Evolutionary conservation across 108 stramenopile species (phyloP), one percentile per base, ranked within the genome.

Genomic region (Fragilariopsis cylindrus): DNA sequence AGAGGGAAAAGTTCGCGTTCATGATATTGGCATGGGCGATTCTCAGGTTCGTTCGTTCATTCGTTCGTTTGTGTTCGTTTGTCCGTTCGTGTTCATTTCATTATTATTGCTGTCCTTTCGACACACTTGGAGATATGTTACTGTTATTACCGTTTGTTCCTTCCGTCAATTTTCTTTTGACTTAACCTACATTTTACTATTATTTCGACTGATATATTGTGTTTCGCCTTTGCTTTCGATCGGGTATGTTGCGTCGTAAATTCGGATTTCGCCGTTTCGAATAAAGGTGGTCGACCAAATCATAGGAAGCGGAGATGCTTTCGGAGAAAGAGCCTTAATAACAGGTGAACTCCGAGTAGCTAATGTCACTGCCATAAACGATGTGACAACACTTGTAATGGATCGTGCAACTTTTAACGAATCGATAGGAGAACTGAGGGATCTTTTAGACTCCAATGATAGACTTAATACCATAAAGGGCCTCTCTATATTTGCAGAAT

Each of bases 321-420:
- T 97, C 79, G 97, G 97, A 50, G 97, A 98, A 76, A 82, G 94
- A 39, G 92, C 96, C 9, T 81, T 98, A 16, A 83, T 97, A 57
- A 94, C 93, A 13, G 95, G 94, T 15, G 95, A 96, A 43, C 95
- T 94, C 0, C 85, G 97, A 47, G 76, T 66, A 9, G 90, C 90
- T 47, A 90, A 88, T 65, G 70, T 85, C 16, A 78, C 79, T 19
- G 94, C 95, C 0, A 63, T 80, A 44, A 71, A 72, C 40, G 57
- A 78, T 6, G 49, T 67, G 69, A 73, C 76, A n/a, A 76, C 76
- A 7, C 50, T 90, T n/a, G 70, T 63, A 60, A 83, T 88, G 80
- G 73, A 75, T 15, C 54, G 84, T 11, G 77, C 67, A 13, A 50
- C 58, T 15, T 74, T 90, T 60, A 60, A 79, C 21, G 60, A 50